A percentile compares a stretch with the other conserved stretches of the same genome.
phyloP scores from a whole-genome alignment of 257 asterid genomes.

The Paulownia fortunei region DNA sequence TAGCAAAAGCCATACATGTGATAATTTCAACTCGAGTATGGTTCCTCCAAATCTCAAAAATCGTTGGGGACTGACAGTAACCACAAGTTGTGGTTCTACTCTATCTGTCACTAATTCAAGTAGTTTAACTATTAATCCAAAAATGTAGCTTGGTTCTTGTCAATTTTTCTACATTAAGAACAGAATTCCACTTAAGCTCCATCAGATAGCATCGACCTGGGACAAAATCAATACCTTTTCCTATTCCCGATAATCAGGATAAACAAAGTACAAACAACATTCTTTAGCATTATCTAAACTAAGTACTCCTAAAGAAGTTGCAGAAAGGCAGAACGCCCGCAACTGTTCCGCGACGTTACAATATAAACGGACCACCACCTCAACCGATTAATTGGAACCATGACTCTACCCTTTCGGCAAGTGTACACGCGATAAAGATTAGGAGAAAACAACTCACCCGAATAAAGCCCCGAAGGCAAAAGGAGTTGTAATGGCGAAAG shows the following conservation, averaged over 20 bases:
- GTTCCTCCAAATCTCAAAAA: neutral
- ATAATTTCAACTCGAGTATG: neutral
- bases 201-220: neutral
- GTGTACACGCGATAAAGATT: neutral
- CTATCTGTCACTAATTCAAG: conserved; percentile 8
- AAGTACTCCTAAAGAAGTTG: neutral
- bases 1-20: neutral
- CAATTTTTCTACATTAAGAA: neutral
- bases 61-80: neutral
- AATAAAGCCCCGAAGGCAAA: conserved; percentile 62
- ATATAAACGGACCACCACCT: neutral
- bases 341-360: neutral
- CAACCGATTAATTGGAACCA: neutral
- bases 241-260: neutral
- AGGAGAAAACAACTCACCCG: conserved; percentile 42
- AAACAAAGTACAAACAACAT: neutral
- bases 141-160: neutral
- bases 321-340: neutral
- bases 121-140: neutral
- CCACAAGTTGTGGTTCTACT: neutral
- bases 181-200: conserved; percentile 3
- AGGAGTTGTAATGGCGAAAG: conserved; percentile 56
- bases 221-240: neutral
- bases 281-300: neutral
- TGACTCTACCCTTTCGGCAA: neutral